Evolutionary conservation across 2,329 filamentous ascomycete genomes (phyloP).

Genomic region (Fusarium marasasianum): DNA sequence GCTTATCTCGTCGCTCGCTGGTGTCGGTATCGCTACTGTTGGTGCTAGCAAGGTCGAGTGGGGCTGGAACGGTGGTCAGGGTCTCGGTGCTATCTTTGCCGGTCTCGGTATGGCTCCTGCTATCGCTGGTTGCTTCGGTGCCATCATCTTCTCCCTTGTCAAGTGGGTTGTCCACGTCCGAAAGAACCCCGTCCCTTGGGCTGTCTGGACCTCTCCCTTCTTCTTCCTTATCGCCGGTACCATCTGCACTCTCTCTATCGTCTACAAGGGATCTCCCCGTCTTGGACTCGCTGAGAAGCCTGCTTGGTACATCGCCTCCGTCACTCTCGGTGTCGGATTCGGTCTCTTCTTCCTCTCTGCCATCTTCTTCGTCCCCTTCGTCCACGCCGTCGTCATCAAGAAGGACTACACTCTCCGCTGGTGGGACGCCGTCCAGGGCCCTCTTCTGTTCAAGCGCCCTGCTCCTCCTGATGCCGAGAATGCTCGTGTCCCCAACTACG

Average conservation of each 20-base stretch:
- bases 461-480: constrained; percentile 60
- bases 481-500: constrained; percentile 77
- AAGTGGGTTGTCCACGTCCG: constrained; percentile 72
- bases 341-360: constrained; percentile 68
- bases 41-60: constrained; percentile 71
- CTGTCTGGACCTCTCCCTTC: constrained; percentile 76
- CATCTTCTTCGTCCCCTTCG: constrained; percentile 78
- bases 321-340: constrained; percentile 71
- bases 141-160: constrained; percentile 75
- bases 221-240: constrained; percentile 82
- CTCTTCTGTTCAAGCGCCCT: constrained; percentile 70
- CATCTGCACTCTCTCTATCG: constrained; percentile 78
- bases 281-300: constrained; percentile 59
- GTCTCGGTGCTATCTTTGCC: constrained; percentile 76
- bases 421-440: constrained; percentile 70
- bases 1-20: constrained; percentile 73
- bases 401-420: constrained; percentile 72
- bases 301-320: constrained; percentile 70
- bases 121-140: constrained; percentile 72
- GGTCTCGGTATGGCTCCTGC: constrained; percentile 76
- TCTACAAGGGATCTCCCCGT: constrained; percentile 80
- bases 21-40: constrained; percentile 74
- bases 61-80: constrained; percentile 75
- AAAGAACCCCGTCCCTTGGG: constrained; percentile 76
- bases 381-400: constrained; percentile 74